Evolutionary conservation across 2,329 filamentous ascomycete species (phyloP).

Genomic region (Arthrobotrys megalospora): DNA sequence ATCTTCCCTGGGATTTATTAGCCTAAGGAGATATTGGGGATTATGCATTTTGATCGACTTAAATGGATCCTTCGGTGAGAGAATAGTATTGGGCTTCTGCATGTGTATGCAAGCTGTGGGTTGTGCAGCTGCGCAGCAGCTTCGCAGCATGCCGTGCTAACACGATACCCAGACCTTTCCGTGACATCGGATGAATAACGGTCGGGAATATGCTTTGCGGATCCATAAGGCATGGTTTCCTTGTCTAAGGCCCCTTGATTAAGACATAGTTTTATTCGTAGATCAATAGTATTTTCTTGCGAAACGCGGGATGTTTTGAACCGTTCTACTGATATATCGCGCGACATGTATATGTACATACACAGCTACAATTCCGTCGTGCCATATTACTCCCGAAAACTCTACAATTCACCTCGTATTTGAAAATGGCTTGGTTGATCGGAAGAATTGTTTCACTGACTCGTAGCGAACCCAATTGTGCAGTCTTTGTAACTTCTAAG

Average conservation of each 20-base stretch:
- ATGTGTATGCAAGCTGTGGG: conserved; percentile 15
- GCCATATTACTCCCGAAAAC: conserved; percentile 38
- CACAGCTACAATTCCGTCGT: conserved; percentile 38
- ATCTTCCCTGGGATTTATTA: conserved; percentile 58
- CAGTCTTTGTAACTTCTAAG: conserved; percentile 7
- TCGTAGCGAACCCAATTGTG: conserved; percentile 24
- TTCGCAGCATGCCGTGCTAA: conserved; percentile 9
- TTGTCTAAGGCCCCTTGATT: conserved; percentile 8
- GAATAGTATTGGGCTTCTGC: conserved; percentile 15
- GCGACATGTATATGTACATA: conserved; percentile 46
- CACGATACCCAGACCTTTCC: conserved; percentile 19
- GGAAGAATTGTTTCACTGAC: conserved; percentile 47
- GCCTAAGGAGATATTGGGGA: conserved; percentile 42
- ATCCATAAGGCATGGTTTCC: conserved; percentile 41
- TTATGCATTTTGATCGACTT: conserved; percentile 17
- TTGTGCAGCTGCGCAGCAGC: conserved; percentile 13
- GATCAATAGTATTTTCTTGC: conserved; percentile 23
- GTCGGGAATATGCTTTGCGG: conserved; percentile 42
- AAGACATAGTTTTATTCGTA: neutral
- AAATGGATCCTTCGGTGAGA: conserved; percentile 6
- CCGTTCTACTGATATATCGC: conserved; percentile 31
- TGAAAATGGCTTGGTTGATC: conserved; percentile 39
- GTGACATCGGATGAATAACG: conserved; percentile 54
- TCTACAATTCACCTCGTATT: conserved; percentile 45
- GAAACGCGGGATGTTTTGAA: conserved; percentile 55